A percentile compares a stretch with the other conserved stretches of the same genome.
These are phyloP conservation scores for Rhizophora apiculata DNA, from an alignment of 345 rosid genomes.

Conservation along the genomic window DNA sequence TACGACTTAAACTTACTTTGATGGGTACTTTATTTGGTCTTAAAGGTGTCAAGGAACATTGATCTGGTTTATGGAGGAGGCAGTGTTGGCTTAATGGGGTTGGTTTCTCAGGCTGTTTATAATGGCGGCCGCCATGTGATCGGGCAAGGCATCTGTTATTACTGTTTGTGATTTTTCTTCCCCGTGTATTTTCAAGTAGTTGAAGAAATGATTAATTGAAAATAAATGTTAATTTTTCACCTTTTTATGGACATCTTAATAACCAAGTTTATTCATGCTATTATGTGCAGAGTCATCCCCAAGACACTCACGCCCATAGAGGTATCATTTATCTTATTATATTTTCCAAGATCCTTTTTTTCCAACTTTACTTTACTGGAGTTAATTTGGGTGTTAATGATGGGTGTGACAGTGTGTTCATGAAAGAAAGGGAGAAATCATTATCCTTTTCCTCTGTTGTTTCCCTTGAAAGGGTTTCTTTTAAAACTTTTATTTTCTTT, in stretches of 20 bases:
- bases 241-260: not conserved
- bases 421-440: not conserved
- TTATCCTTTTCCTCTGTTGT: not conserved
- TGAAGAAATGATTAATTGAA: not conserved
- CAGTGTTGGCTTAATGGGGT: conserved; percentile 87
- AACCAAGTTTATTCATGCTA: conserved; percentile 31
- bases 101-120: conserved; percentile 76
- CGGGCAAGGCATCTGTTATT: conserved; percentile 39
- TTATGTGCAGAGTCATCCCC: conserved; percentile 30
- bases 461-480: not conserved
- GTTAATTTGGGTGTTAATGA: not conserved
- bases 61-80: conserved; percentile 98
- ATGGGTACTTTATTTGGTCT: not conserved
- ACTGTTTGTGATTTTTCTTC: not conserved
- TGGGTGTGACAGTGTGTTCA: not conserved
- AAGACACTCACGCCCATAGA: conserved; percentile 36
- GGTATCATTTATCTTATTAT: conserved; percentile 22
- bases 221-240: conserved; percentile 2
- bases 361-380: not conserved
- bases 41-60: conserved; percentile 76
- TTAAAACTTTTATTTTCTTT: not conserved
- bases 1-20: not conserved
- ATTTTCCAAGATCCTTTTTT: not conserved
- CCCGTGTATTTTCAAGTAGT: not conserved
- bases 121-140: conserved; percentile 87